phyloP scores from a whole-genome alignment of 768 basidiomycete genomes.

The Mycena sanguinolenta region DNA sequence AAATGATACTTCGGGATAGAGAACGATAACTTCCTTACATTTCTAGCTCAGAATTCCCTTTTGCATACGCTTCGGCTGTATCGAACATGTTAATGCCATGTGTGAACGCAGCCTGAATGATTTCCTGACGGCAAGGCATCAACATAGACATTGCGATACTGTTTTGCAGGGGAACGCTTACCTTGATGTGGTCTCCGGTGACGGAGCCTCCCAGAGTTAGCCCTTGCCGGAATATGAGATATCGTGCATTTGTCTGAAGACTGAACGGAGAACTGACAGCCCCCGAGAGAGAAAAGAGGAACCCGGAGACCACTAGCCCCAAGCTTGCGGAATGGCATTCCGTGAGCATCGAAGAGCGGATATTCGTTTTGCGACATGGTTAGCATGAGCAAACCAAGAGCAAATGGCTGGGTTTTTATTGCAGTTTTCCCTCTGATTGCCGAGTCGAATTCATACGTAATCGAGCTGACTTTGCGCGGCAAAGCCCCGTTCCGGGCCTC shows the following conservation, averaged over 20 bases:
- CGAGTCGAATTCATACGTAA: no score
- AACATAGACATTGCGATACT: background rate
- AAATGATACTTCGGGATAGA: background rate
- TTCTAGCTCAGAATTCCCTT: constrained; percentile 79
- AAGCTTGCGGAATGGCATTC: constrained; percentile 63
- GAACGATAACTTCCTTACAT: constrained; percentile 57
- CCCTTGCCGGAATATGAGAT: constrained; percentile 19
- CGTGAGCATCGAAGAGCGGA: constrained; percentile 52
- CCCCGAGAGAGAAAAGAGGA: constrained; percentile 70
- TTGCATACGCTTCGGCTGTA: constrained; percentile 74
- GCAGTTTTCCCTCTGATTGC: no score
- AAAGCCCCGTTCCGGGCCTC: no score
- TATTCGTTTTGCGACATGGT: constrained; percentile 32
- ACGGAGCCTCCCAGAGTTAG: constrained; percentile 35
- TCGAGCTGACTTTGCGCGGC: no score
- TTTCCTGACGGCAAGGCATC: constrained; percentile 75
- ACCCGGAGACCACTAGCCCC: constrained; percentile 68
- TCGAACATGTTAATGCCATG: constrained; percentile 82
- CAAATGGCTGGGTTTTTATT: no score
- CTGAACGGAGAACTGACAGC: constrained; percentile 50
- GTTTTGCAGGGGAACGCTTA: background rate
- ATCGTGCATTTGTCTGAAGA: no score
- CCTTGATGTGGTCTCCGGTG: constrained; percentile 32
- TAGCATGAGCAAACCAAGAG: no score
- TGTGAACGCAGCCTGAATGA: constrained; percentile 83